Conservation (phyloP, 331 rosid genomes). For the Quercus tomentella region DNA sequence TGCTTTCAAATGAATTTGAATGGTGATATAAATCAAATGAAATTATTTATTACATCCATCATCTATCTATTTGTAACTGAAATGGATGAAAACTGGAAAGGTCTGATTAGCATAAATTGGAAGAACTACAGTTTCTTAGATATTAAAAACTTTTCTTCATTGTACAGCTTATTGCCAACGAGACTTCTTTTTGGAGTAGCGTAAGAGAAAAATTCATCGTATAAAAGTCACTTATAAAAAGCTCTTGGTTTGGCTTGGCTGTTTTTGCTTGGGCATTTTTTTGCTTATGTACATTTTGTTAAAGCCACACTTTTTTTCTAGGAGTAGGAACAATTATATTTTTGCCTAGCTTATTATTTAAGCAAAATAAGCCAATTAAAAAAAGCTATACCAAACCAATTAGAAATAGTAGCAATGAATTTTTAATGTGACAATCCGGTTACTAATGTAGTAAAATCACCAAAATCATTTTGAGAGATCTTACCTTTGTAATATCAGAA, state of each 20-base stretch:
- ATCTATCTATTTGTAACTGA: neutral
- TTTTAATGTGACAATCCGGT: neutral
- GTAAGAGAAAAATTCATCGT: neutral
- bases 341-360: too few relatives aligned
- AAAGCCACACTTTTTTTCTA: too few relatives aligned
- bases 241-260: neutral
- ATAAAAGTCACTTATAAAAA: neutral
- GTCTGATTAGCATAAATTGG: neutral
- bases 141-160: neutral
- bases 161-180: neutral
- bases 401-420: neutral
- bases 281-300: too few relatives aligned
- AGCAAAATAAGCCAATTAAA: too few relatives aligned
- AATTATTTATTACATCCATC: too few relatives aligned
- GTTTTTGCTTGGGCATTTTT: too few relatives aligned
- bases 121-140: neutral
- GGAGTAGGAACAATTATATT: too few relatives aligned
- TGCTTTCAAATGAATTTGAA: too few relatives aligned
- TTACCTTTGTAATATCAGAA: slow-evolving; percentile 52
- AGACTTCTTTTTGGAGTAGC: neutral
- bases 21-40: too few relatives aligned
- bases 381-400: neutral
- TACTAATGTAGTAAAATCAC: neutral
- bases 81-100: neutral
- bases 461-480: neutral